Base-by-base conservation (phyloP, 306 rosid genomes). In the Cucumis melo region DNA sequence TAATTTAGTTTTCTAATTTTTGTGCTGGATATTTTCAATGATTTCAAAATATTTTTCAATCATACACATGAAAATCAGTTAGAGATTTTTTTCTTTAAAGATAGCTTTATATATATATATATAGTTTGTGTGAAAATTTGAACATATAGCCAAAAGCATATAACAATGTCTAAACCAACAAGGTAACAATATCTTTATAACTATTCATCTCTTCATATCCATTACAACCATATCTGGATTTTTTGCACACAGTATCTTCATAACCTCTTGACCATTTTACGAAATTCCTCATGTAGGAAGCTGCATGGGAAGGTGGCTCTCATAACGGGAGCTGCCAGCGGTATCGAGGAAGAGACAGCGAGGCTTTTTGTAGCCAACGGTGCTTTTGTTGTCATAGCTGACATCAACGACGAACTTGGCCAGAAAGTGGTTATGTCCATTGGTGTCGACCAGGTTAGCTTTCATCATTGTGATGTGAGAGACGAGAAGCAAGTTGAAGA, bases 291-390 rank as follows among this genome's bases (percentile, higher is more conserved):
- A 55, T 24, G n/a, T 1, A 51, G 20, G 17, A 27, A 39, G n/a
- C 36, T 93, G 81, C 90, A 91, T 78, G 96, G 93, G 54, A 93
- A 91, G 84, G 92, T 93, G 59, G 91, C 92, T 24, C 67, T 93
- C 5, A 75, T 93, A 42, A 93, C 97, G 0, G 98, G 98, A 1
- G 98, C 84, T 8, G 96, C 97, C 0, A 88, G 92, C 41, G 97
- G 98, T 6, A 93, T 93, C 48, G 98, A 97, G 0, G 92, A 85
- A 83, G 97, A 85, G 60, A 80, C 97, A 1, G 88, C 75, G 64
- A 85, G 90, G 78, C 61, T 90, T 10, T 93, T 93, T 21, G 85
- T 84, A 0, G 84, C 79, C 48, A 84, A 90, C 39, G 97, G 97
- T 15, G 97, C 98, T 57, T 59, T 75, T 14, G 81, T 93, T 24